Conservation (phyloP, 1,284 basidiomycete species). For the Moesziomyces sp. region DNA sequence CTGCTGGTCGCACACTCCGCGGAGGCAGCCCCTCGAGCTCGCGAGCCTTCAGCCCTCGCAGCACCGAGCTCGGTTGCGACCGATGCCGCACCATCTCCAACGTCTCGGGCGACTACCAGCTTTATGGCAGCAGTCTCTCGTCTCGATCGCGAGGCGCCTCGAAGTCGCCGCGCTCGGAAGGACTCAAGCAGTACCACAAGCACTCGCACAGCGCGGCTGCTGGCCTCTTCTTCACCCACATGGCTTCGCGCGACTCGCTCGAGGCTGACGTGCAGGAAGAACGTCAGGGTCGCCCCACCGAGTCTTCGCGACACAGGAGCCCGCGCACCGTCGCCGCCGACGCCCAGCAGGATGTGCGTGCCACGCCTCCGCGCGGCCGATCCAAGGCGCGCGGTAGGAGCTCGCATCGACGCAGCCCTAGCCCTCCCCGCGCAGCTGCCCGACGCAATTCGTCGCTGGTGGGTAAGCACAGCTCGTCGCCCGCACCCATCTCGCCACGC, state of each 20-base stretch:
- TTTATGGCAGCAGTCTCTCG: slow-evolving; percentile 43
- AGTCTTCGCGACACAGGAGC: slow-evolving; percentile 13
- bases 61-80: slow-evolving; percentile 42
- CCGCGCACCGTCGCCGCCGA: slow-evolving; percentile 6
- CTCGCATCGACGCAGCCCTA: slow-evolving; percentile 51
- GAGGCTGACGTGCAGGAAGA: slow-evolving; percentile 8
- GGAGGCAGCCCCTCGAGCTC: slow-evolving; percentile 41
- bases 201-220: slow-evolving; percentile 57
- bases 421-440: slow-evolving; percentile 51
- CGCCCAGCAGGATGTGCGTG: slow-evolving; percentile 29
- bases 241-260: slow-evolving; percentile 27
- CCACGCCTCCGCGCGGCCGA: slow-evolving; percentile 48
- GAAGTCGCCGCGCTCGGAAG: slow-evolving; percentile 22
- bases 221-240: slow-evolving; percentile 49
- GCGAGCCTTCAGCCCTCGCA: slow-evolving; percentile 38
- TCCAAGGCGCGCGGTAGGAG: slow-evolving; percentile 54
- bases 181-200: slow-evolving; percentile 48
- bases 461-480: slow-evolving; percentile 8
- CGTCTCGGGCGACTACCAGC: slow-evolving; percentile 39
- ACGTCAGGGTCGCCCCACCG: slow-evolving; percentile 25
- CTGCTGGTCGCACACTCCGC: slow-evolving; percentile 52
- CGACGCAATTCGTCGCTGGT: slow-evolving; percentile 25
- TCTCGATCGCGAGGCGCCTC: slow-evolving; percentile 32
- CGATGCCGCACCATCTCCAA: slow-evolving; percentile 51
- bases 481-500: slow-evolving; percentile 34